Conservation (phyloP, 2,329 filamentous ascomycete species). For the Aspergillus sp. region DNA sequence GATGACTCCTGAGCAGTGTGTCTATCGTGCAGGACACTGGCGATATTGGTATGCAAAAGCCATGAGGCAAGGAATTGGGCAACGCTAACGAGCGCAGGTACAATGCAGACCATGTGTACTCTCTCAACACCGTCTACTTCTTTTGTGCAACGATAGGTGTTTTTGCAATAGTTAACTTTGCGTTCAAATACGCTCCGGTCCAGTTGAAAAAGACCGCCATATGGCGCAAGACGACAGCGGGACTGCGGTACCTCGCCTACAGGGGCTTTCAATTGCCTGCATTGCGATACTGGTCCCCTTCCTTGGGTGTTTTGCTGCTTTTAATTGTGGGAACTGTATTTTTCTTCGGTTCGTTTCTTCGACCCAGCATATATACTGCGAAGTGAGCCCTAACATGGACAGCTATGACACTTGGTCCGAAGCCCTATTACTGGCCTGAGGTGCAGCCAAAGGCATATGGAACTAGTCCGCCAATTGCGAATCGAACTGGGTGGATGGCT, state of each 20-base stretch:
- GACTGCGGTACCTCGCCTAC: constrained; percentile 37
- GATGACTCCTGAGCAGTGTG: constrained; percentile 23
- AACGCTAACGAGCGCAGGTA: constrained; percentile 34
- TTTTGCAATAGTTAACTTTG: constrained; percentile 38
- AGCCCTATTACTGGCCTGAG: constrained; percentile 51
- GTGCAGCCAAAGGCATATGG: constrained; percentile 36
- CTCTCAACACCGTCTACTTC: constrained; percentile 46
- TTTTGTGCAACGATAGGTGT: constrained; percentile 43
- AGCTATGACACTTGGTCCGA: constrained; percentile 40
- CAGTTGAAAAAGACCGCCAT: constrained; percentile 14
- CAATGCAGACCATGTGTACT: constrained; percentile 47
- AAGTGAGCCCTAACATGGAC: constrained; percentile 15
- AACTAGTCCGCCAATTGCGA: constrained; percentile 47
- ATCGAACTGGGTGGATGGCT: constrained; percentile 46
- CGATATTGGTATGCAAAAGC: constrained; percentile 22
- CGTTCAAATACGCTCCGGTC: constrained; percentile 23
- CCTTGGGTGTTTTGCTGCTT: constrained; percentile 39
- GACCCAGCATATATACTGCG: neutral
- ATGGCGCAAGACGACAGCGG: constrained; percentile 29
- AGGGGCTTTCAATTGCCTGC: constrained; percentile 27
- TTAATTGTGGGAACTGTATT: constrained; percentile 36
- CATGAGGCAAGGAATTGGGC: neutral
- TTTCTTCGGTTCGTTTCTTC: constrained; percentile 35
- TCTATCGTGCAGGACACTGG: constrained; percentile 19
- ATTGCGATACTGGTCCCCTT: constrained; percentile 37